Evolutionary conservation across 331 rosid species (phyloP), one percentile per base, ranked within the genome.

Genomic region (Stylosanthes scabra): DNA sequence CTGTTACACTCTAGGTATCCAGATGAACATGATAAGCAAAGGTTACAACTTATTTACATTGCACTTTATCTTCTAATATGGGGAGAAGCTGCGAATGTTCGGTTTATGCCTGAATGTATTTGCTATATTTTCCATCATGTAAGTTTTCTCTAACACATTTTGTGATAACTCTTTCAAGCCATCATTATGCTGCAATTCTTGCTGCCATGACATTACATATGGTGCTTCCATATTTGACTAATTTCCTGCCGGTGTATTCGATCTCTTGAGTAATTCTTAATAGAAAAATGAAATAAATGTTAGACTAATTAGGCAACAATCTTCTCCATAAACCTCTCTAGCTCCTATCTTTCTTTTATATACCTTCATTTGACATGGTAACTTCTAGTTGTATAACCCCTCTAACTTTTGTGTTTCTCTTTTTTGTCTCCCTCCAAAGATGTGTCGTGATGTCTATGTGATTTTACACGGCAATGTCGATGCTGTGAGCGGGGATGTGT

Each of bases 31-130:
- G 75, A 83, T 78, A 70, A 13, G 45, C 86, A 88, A 79, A 97
- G 88, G 68, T 42, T 92, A 82, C 82, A 86, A 51, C 90, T 95
- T 59, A 86, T 95, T 60, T 92, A 84, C 82, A 87, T 90, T 63
- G 96, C 88, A 42, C 99, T 95, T 72, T 91, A 92, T 88, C 87
- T 95, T 86, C 97, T 95, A 76, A 90, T 95, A 68, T 95, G 99
- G 99, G 99, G 99, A 46, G 99, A 95, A 88, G 99, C 99, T 84
- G 92, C 99, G 80, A 95, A 95, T 78, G 56, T 90, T 75, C 96
- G 99, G 47, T 95, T 95, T 86, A 95, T 95, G 99, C 97, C 99
- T 62, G 99, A 95, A 87, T 95, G 99, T 81, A 71, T 95, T 59
- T 95, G 99, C 91, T 95, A 90, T 75, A 88, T 95, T 74, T 95